Conservation (phyloP, 129 eudicot genomes). For the Glebionis coronaria region DNA sequence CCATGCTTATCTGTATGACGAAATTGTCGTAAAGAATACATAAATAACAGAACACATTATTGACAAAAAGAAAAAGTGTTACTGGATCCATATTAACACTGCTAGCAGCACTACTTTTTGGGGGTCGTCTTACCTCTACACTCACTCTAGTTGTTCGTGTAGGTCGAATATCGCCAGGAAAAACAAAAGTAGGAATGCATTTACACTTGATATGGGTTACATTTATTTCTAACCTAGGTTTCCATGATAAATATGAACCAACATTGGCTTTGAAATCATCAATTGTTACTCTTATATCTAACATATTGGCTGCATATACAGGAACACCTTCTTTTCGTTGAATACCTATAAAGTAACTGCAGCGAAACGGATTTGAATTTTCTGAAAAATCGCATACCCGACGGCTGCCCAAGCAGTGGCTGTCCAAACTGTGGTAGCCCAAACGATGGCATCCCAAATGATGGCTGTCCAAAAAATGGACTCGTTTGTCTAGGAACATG, state of each 20-base stretch:
- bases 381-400: slow-evolving; percentile 81
- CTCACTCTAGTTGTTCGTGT: slow-evolving; percentile 41
- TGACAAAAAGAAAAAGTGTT: too few relatives aligned
- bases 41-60: too few relatives aligned
- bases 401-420: too few relatives aligned
- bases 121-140: slow-evolving; percentile 47
- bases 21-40: too few relatives aligned
- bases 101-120: slow-evolving; percentile 34
- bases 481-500: too few relatives aligned
- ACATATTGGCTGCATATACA: slow-evolving; percentile 56
- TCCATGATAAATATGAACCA: slow-evolving; percentile 57
- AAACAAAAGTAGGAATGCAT: slow-evolving; percentile 73
- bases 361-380: slow-evolving; percentile 54
- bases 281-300: slow-evolving; percentile 85
- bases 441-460: too few relatives aligned
- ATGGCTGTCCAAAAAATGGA: too few relatives aligned
- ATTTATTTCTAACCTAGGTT: slow-evolving; percentile 69
- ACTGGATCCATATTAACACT: slow-evolving; percentile 15
- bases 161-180: slow-evolving; percentile 90
- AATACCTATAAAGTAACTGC: slow-evolving; percentile 83
- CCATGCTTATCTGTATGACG: too few relatives aligned
- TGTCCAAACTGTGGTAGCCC: too few relatives aligned
- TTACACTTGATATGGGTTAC: slow-evolving; percentile 65
- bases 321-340: slow-evolving; percentile 71
- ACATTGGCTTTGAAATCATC: slow-evolving; percentile 81